Evolutionary conservation across 2,329 filamentous ascomycete species (phyloP).

Genomic region (Fusarium abutilonis): DNA sequence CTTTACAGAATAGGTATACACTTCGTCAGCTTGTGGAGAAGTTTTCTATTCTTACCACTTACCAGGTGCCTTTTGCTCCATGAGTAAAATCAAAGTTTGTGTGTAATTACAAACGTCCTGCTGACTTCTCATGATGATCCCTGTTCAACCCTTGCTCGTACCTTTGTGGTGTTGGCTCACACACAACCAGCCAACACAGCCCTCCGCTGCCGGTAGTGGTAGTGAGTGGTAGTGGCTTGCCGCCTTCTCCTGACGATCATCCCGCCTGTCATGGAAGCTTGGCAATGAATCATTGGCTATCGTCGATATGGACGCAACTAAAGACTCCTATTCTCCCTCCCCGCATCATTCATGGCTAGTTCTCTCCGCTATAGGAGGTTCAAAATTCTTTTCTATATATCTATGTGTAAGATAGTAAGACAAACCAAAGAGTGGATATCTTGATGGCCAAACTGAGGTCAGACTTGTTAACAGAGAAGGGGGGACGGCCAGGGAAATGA

Average conservation of each 20-base stretch:
- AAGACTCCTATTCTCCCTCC: conserved; percentile 16
- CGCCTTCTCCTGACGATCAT: conserved; percentile 43
- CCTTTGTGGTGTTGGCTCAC: conserved; percentile 12
- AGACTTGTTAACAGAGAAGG: conserved; percentile 6
- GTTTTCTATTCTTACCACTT: conserved; percentile 11
- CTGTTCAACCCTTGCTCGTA: conserved; percentile 19
- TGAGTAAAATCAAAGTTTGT: conserved; percentile 12
- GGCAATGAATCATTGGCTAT: conserved; percentile 25
- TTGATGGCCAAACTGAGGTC: background rate
- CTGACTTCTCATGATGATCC: conserved; percentile 3
- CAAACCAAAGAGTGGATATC: background rate
- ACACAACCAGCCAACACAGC: conserved; percentile 18
- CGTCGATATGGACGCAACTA: background rate
- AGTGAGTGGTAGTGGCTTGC: conserved; percentile 31
- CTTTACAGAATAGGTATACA: background rate
- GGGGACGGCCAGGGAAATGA: conserved; percentile 36
- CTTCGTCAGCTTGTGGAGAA: background rate
- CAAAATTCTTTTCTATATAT: background rate
- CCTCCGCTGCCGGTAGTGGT: conserved; percentile 4
- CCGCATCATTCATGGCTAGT: conserved; percentile 2
- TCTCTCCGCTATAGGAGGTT: conserved; percentile 38
- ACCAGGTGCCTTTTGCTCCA: background rate
- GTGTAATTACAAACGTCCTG: background rate
- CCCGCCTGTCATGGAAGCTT: conserved; percentile 30
- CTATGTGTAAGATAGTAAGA: background rate